Conservation (phyloP, 768 basidiomycete species). For the Leccinum ochraceum region DNA sequence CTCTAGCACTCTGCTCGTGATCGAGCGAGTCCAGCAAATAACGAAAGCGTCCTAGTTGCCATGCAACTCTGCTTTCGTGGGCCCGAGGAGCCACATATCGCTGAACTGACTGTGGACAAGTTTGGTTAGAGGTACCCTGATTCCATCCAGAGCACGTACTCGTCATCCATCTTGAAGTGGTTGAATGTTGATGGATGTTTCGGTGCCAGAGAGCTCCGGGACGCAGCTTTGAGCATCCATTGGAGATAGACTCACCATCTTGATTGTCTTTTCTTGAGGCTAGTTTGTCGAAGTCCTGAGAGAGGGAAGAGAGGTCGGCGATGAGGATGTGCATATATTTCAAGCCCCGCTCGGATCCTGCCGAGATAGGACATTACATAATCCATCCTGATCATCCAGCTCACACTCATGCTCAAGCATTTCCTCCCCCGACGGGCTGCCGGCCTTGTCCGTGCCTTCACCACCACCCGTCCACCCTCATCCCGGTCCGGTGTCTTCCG, state of each 20-base stretch:
- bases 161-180: conserved; percentile 51
- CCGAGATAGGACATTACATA: conserved; percentile 17
- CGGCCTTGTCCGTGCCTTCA: conserved; percentile 19
- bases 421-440: conserved; percentile 10
- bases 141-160: conserved; percentile 43
- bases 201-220: conserved; percentile 42
- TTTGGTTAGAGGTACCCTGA: conserved; percentile 19
- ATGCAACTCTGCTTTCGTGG: conserved; percentile 40
- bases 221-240: conserved; percentile 19
- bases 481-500: conserved; percentile 14
- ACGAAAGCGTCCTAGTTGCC: conserved; percentile 40
- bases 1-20: conserved; percentile 45
- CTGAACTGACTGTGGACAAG: conserved; percentile 26
- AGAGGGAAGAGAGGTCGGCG: conserved; percentile 7
- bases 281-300: conserved; percentile 23
- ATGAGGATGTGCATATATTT: not conserved
- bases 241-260: conserved; percentile 53
- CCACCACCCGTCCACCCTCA: conserved; percentile 7
- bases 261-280: conserved; percentile 42
- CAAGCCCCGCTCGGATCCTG: conserved; percentile 24
- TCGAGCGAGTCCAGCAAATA: conserved; percentile 43
- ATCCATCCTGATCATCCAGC: conserved; percentile 1
- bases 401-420: not conserved
- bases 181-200: conserved; percentile 36
- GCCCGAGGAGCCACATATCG: conserved; percentile 12